A percentile compares a stretch with the other conserved stretches of the same genome.
Evolutionary conservation across 805 yeast species (phyloP).

Genomic region (Candida tammaniensis): DNA sequence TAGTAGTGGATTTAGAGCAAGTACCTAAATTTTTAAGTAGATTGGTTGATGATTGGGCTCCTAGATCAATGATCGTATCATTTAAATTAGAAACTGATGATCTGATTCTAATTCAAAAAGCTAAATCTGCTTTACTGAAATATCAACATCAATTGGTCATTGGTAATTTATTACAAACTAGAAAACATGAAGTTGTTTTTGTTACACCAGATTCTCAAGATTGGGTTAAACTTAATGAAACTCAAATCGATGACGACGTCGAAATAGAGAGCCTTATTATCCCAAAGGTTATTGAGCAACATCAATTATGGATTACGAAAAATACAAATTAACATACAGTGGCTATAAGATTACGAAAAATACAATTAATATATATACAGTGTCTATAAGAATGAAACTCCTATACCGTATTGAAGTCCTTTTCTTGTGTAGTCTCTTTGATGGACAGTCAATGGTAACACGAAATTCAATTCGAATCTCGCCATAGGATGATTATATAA

Average conservation of each 20-base stretch:
- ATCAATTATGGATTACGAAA: constrained; percentile 55
- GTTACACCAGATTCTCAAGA: constrained; percentile 51
- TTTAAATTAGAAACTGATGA: constrained; percentile 92
- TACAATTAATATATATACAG: constrained; percentile 1
- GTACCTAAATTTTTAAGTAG: constrained; percentile 92
- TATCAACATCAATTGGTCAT: constrained; percentile 93
- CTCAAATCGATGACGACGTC: constrained; percentile 35
- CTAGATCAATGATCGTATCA: constrained; percentile 88
- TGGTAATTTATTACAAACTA: constrained; percentile 86
- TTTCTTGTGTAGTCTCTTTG: constrained; percentile 47
- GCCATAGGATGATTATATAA: constrained; percentile 58
- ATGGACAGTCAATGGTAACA: constrained; percentile 45
- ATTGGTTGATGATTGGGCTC: constrained; percentile 92
- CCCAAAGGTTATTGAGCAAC: constrained; percentile 69
- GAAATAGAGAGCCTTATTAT: constrained; percentile 81
- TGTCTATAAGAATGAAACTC: constrained; percentile 50
- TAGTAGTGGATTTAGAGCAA: constrained; percentile 85
- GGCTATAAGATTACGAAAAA: neutral
- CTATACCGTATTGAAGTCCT: constrained; percentile 60
- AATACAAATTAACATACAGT: neutral
- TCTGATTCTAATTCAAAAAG: constrained; percentile 66
- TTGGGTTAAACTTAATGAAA: constrained; percentile 52
- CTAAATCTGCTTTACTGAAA: constrained; percentile 73
- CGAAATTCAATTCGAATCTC: constrained; percentile 55
- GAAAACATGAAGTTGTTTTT: constrained; percentile 85